Percentiles rank a stretch among this genome's conserved stretches.
Evolutionary conservation across 208 protist species (phyloP).

Genomic region (Leptomonas seymouri): DNA sequence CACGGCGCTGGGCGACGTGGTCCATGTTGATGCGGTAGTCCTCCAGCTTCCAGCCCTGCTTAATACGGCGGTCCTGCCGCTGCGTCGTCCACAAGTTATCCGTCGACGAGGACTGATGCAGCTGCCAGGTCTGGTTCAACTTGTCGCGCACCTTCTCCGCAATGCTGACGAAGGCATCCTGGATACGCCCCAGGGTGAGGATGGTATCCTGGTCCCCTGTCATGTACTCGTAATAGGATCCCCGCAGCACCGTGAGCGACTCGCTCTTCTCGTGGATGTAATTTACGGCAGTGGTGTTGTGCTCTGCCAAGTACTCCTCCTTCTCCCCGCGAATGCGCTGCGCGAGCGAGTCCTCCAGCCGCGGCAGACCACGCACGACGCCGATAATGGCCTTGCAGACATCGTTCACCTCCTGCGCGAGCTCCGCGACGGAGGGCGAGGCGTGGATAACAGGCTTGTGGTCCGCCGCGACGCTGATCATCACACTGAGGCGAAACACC

Average conservation of each 20-base stretch:
- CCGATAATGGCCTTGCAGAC: constrained; percentile 93
- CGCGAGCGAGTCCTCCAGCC: constrained; percentile 85
- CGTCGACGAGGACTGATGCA: constrained; percentile 96
- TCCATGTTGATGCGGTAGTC: constrained; percentile 96
- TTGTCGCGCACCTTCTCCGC: constrained; percentile 93
- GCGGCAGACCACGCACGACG: constrained; percentile 86
- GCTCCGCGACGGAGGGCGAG: constrained; percentile 86
- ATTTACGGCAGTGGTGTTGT: constrained; percentile 47
- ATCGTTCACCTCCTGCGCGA: constrained; percentile 92
- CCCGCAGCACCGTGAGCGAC: constrained; percentile 49
- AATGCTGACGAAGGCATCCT: constrained; percentile 91
- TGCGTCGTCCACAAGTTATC: constrained; percentile 95
- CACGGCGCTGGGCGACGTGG: constrained; percentile 92
- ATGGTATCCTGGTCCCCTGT: constrained; percentile 94
- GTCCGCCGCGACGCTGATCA: constrained; percentile 83
- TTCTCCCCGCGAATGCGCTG: constrained; percentile 55
- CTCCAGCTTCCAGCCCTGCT: constrained; percentile 93
- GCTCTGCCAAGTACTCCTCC: constrained; percentile 56
- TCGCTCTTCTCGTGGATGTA: constrained; percentile 69
- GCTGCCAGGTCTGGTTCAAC: constrained; percentile 95
- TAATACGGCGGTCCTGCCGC: constrained; percentile 93
- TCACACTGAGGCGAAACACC: constrained; percentile 95
- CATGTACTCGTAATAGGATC: constrained; percentile 96
- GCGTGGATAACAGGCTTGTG: constrained; percentile 90
- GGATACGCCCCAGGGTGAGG: constrained; percentile 89